Conservation (phyloP, 2,329 filamentous ascomycete species). For the Fusarium incarnatum region DNA sequence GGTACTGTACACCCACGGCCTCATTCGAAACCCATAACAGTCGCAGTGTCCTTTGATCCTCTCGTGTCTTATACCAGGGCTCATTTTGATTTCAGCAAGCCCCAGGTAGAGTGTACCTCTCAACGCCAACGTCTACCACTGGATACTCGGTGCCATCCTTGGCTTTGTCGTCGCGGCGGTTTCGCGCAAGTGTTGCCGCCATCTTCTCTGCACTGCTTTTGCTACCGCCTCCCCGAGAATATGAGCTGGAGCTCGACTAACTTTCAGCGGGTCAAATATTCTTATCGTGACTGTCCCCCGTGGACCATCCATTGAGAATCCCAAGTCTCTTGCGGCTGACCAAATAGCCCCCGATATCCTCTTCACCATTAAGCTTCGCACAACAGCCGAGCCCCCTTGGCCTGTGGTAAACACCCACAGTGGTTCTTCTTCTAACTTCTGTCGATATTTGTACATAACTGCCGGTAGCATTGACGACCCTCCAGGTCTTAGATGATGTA, state of each 20-base stretch:
- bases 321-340: slow-evolving; percentile 44
- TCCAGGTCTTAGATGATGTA: slow-evolving; percentile 49
- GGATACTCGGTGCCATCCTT: background rate
- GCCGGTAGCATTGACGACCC: slow-evolving; percentile 49
- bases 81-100: background rate
- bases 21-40: background rate
- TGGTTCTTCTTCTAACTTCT: slow-evolving; percentile 44
- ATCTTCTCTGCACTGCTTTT: slow-evolving; percentile 31
- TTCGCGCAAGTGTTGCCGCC: slow-evolving; percentile 22
- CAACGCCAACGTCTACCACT: background rate
- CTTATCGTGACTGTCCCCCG: slow-evolving; percentile 38
- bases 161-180: background rate
- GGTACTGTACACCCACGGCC: background rate
- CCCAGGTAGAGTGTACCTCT: background rate
- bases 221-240: slow-evolving; percentile 41
- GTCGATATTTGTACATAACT: slow-evolving; percentile 46
- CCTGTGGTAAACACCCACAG: slow-evolving; percentile 50
- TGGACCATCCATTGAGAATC: slow-evolving; percentile 37
- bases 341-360: slow-evolving; percentile 47
- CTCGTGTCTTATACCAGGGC: background rate
- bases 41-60: background rate
- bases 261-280: slow-evolving; percentile 27
- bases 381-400: slow-evolving; percentile 36
- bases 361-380: slow-evolving; percentile 43
- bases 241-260: slow-evolving; percentile 38